Evolutionary conservation across 2,329 filamentous ascomycete genomes (phyloP).

Genomic region (Zymoseptoria pseudotritici): DNA sequence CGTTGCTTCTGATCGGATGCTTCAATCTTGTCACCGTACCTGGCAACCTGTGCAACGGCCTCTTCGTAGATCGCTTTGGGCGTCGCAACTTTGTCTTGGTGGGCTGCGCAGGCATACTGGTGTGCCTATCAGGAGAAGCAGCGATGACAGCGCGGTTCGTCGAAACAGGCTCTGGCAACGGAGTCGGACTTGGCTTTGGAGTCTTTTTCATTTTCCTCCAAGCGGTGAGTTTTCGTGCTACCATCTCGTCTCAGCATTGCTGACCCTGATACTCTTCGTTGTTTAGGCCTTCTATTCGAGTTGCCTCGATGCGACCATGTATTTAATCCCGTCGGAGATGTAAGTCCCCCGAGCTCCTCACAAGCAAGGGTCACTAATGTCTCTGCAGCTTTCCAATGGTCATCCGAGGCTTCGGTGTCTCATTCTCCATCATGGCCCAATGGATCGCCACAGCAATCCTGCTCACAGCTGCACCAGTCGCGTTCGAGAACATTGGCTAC

Average conservation of each 20-base stretch:
- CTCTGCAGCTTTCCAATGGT: conserved; percentile 12
- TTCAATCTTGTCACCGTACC: conserved; percentile 2
- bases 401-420: conserved; percentile 10
- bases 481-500: conserved; percentile 11
- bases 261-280: background rate
- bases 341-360: background rate
- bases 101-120: conserved; percentile 5
- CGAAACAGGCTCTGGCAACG: conserved; percentile 4
- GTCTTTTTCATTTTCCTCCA: conserved; percentile 7
- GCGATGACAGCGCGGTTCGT: conserved; percentile 8
- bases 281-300: conserved; percentile 1
- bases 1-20: conserved; percentile 1
- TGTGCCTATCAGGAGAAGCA: conserved; percentile 3
- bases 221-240: background rate
- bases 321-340: background rate
- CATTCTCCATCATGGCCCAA: conserved; percentile 9
- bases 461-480: conserved; percentile 11
- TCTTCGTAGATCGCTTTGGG: conserved; percentile 6
- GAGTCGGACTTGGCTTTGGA: conserved; percentile 5
- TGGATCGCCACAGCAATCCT: conserved; percentile 10
- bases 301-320: conserved; percentile 5
- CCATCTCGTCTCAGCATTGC: background rate
- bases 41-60: background rate
- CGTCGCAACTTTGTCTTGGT: conserved; percentile 5
- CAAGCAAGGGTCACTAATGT: background rate